Evolutionary conservation across 2,329 filamentous ascomycete species (phyloP).

Genomic region (Blumeria hordei): DNA sequence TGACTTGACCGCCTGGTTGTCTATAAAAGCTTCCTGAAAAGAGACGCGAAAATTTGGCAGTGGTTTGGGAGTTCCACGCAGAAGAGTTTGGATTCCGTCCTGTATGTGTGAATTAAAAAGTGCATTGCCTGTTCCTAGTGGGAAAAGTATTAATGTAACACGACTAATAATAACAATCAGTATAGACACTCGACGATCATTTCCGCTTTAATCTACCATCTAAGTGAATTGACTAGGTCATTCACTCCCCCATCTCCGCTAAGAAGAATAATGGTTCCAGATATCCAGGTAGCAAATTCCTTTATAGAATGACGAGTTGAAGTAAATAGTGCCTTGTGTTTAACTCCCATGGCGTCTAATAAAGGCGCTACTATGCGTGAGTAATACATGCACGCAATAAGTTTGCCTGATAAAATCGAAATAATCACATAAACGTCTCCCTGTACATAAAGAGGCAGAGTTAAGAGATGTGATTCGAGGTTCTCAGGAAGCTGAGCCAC

Average conservation of each 20-base stretch:
- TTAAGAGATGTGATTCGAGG: slow-evolving; percentile 16
- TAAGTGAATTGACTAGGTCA: slow-evolving; percentile 50
- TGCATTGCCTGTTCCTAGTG: slow-evolving; percentile 41
- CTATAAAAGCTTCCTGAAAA: slow-evolving; percentile 24
- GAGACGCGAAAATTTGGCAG: slow-evolving; percentile 38
- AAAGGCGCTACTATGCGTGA: slow-evolving; percentile 29
- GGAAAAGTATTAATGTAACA: slow-evolving; percentile 20
- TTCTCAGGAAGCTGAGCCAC: slow-evolving; percentile 14
- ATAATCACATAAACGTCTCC: slow-evolving; percentile 34
- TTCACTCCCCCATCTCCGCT: slow-evolving; percentile 74
- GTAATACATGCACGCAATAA: slow-evolving; percentile 31
- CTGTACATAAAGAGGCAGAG: slow-evolving; percentile 18
- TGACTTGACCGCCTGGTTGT: slow-evolving; percentile 8
- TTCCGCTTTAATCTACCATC: slow-evolving; percentile 5
- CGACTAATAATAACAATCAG: slow-evolving; percentile 3
- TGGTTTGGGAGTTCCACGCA: slow-evolving; percentile 27
- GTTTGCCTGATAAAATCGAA: slow-evolving; percentile 40
- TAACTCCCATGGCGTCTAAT: slow-evolving; percentile 22
- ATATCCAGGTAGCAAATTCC: slow-evolving; percentile 33
- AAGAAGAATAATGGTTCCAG: slow-evolving; percentile 44
- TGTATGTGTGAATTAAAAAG: slow-evolving; percentile 29
- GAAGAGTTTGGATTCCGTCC: slow-evolving; percentile 28
- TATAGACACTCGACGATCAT: not conserved
- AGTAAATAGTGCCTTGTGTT: slow-evolving; percentile 35
- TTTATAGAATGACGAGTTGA: slow-evolving; percentile 36